Conservation (phyloP, 805 yeast species). For the Barnettozyma sucrosica region DNA sequence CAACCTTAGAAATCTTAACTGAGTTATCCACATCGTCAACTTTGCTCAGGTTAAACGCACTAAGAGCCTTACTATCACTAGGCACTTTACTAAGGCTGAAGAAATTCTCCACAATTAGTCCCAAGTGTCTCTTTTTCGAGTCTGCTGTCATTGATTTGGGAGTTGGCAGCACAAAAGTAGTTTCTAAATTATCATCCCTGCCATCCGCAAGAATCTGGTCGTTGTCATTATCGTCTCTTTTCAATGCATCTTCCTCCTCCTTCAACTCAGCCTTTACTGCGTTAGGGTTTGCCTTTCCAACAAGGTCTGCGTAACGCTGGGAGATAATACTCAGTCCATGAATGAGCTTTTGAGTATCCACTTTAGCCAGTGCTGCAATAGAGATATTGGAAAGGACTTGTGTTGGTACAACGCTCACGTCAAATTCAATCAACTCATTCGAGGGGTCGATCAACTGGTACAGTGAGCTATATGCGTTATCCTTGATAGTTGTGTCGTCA, state of each 20-base stretch:
- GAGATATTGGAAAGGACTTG: slow-evolving; percentile 61
- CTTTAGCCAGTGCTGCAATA: slow-evolving; percentile 54
- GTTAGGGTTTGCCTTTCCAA: slow-evolving; percentile 21
- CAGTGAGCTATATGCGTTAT: slow-evolving; percentile 51
- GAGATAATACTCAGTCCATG: slow-evolving; percentile 66
- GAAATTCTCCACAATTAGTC: slow-evolving; percentile 53
- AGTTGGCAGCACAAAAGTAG: slow-evolving; percentile 47
- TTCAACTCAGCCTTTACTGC: slow-evolving; percentile 27
- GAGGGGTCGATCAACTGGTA: slow-evolving; percentile 59
- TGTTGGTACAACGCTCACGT: slow-evolving; percentile 62
- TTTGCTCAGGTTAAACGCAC: slow-evolving; percentile 18
- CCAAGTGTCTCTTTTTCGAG: slow-evolving; percentile 53
- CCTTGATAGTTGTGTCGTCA: slow-evolving; percentile 32
- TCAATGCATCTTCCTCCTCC: slow-evolving; percentile 23
- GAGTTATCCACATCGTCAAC: slow-evolving; percentile 17
- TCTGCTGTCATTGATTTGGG: slow-evolving; percentile 48
- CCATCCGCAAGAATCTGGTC: slow-evolving; percentile 17
- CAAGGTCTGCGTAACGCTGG: slow-evolving; percentile 52
- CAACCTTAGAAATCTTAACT: slow-evolving; percentile 26
- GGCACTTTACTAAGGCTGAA: slow-evolving; percentile 39
- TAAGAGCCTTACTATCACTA: slow-evolving; percentile 15
- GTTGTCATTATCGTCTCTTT: slow-evolving; percentile 24
- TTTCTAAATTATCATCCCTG: slow-evolving; percentile 35
- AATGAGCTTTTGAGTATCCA: slow-evolving; percentile 45
- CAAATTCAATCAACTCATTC: slow-evolving; percentile 61